Evolutionary conservation across 2,329 filamentous ascomycete genomes (phyloP).

Genomic region (Epichloe bromicola): DNA sequence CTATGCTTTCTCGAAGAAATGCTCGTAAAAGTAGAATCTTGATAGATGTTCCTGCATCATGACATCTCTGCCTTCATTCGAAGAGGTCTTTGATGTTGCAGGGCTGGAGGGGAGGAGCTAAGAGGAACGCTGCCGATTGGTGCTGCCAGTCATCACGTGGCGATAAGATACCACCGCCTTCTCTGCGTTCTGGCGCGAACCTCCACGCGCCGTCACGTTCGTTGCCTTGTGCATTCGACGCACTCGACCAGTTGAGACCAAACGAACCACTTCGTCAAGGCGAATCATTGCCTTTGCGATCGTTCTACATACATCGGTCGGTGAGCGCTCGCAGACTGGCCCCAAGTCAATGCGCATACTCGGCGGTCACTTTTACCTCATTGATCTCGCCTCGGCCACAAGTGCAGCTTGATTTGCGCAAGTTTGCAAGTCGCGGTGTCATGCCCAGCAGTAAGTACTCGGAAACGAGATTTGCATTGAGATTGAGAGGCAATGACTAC

Average conservation of each 20-base stretch:
- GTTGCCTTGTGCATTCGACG: neutral
- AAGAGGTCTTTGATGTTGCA: neutral
- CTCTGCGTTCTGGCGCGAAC: slow-evolving; percentile 1
- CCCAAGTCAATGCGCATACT: slow-evolving; percentile 1
- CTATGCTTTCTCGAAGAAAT: neutral
- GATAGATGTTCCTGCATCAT: too few relatives aligned
- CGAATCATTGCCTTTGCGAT: slow-evolving; percentile 11
- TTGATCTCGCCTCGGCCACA: neutral
- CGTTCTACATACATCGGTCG: slow-evolving; percentile 7
- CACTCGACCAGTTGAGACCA: neutral
- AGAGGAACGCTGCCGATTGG: slow-evolving; percentile 16
- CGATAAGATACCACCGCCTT: slow-evolving; percentile 8
- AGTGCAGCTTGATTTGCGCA: slow-evolving; percentile 1
- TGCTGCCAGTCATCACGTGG: slow-evolving; percentile 7
- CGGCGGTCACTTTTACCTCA: neutral
- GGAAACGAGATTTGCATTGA: neutral
- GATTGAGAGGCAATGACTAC: slow-evolving; percentile 8
- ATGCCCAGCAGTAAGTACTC: neutral
- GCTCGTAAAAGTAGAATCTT: neutral
- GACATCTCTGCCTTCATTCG: too few relatives aligned
- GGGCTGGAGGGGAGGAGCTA: neutral
- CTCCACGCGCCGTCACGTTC: slow-evolving; percentile 2
- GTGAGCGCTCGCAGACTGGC: neutral
- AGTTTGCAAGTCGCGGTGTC: neutral
- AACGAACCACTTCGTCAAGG: slow-evolving; percentile 4